Evolutionary conservation across 257 asterid genomes (phyloP), one percentile per base, ranked within the genome.

Genomic region (Solanum chiquidenum): DNA sequence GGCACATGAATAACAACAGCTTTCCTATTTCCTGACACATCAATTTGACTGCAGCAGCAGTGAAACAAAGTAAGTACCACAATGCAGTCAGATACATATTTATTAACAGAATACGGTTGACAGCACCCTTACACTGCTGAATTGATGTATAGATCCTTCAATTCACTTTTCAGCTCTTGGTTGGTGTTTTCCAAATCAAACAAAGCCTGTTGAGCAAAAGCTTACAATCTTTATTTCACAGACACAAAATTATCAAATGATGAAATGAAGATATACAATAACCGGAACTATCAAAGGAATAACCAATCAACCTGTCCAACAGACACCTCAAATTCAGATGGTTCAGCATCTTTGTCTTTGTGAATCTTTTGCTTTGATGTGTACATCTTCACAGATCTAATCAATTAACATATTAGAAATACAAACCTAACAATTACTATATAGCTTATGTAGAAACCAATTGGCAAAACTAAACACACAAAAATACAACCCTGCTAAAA

Each of bases 1-100:
- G 99, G 98, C 33, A 94, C 99, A 40, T 95, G 98, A 88, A 96
- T 93, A 80, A 96, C 98, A 86, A 94, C 98, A 83, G 99, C 98
- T 86, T 96, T 96, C 94, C 93, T 92, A 90, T 89, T 92, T 73
- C 95, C 98, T 69, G 97, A 87, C 16, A 95, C 93, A 90, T 95
- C 98, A 89, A 96, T 58, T 91, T 94, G 98, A 68, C 98, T 96
- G 93, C 88, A 89, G 11, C 10, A 87, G 37, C 12, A 44, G 12
- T 21, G n/a, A 34, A 83, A 83, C 66, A 75, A 7, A 27, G 29
- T 18, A 7, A 68, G 2, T 64, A 18, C 27, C 18, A n/a, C 7
- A 60, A 66, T 52, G 40, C 46, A 74, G 83, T 49, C 25, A 0
- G n/a, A 84, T 37, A 72, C 9, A 14, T 12, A 7, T 49, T n/a